Evolutionary conservation across 2,329 filamentous ascomycete genomes (phyloP).

Genomic region (Nothopassalora personata): DNA sequence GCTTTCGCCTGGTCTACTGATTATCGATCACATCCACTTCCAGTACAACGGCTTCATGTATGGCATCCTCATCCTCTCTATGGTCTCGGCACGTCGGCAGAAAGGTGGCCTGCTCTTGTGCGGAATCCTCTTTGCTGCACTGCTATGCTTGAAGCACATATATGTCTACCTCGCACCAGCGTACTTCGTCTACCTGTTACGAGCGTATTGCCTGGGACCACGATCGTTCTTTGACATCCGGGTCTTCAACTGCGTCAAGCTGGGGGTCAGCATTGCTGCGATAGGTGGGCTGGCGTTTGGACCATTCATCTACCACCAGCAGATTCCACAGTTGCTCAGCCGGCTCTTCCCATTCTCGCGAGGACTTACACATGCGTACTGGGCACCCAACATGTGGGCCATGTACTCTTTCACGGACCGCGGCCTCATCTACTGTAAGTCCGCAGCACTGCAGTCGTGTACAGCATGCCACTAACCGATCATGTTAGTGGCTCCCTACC

Average conservation of each 20-base stretch:
- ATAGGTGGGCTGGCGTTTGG: constrained; percentile 81
- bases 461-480: background rate
- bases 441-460: background rate
- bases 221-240: constrained; percentile 70
- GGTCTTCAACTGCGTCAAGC: constrained; percentile 74
- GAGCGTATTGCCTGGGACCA: constrained; percentile 78
- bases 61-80: constrained; percentile 77
- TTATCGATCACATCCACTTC: constrained; percentile 98
- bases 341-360: constrained; percentile 90
- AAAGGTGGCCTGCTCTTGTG: constrained; percentile 70
- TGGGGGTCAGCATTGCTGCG: constrained; percentile 64
- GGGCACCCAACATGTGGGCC: constrained; percentile 96
- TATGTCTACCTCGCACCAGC: constrained; percentile 94
- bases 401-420: constrained; percentile 90
- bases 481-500: constrained; percentile 65
- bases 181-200: constrained; percentile 90
- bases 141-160: constrained; percentile 96
- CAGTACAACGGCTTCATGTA: constrained; percentile 99
- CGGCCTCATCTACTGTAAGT: constrained; percentile 70
- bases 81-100: constrained; percentile 68
- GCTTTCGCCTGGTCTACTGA: constrained; percentile 84
- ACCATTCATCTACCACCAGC: constrained; percentile 75
- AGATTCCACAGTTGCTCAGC: constrained; percentile 76
- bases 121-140: constrained; percentile 73
- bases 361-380: constrained; percentile 94